Conservation (phyloP, 148 eudicot species). For the Nyssa sinensis region DNA sequence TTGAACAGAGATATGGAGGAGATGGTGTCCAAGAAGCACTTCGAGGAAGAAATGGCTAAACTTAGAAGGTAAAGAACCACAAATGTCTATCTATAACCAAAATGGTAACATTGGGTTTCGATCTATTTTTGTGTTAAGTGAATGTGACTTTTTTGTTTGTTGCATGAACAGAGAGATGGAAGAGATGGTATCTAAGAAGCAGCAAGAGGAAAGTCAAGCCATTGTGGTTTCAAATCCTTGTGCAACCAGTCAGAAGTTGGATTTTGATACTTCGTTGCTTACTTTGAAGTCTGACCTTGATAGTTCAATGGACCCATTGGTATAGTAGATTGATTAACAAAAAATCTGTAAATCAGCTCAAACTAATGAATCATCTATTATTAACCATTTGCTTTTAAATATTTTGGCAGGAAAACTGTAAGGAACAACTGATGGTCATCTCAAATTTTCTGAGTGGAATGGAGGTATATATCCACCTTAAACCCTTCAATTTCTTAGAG, state of each 20-base stretch:
- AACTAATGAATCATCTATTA: not conserved
- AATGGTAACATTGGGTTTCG: not conserved
- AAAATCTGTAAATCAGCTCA: not conserved
- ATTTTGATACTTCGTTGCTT: conserved; percentile 13
- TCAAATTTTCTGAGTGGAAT: conserved; percentile 27
- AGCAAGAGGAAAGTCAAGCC: conserved; percentile 27
- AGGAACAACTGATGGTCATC: conserved; percentile 34
- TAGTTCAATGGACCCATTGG: conserved; percentile 19
- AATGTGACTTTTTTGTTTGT: not conserved
- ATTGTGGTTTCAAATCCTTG: conserved; percentile 18
- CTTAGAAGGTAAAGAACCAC: conserved; percentile 33
- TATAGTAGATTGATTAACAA: not conserved
- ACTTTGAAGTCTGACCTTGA: conserved; percentile 18
- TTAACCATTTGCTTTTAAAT: not conserved
- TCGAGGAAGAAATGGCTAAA: conserved; percentile 31
- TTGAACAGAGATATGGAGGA: conserved; percentile 25
- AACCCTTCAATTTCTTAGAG: not conserved
- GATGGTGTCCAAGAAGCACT: conserved; percentile 27
- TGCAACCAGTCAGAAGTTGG: conserved; percentile 16
- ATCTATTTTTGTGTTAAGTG: not conserved
- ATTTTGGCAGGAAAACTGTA: conserved; percentile 28
- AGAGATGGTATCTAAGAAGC: conserved; percentile 25
- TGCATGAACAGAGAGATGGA: conserved; percentile 44
- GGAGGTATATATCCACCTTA: conserved; percentile 25
- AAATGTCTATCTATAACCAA: not conserved